Evolutionary conservation across 345 rosid species (phyloP).

Genomic region (Brassica nigra): DNA sequence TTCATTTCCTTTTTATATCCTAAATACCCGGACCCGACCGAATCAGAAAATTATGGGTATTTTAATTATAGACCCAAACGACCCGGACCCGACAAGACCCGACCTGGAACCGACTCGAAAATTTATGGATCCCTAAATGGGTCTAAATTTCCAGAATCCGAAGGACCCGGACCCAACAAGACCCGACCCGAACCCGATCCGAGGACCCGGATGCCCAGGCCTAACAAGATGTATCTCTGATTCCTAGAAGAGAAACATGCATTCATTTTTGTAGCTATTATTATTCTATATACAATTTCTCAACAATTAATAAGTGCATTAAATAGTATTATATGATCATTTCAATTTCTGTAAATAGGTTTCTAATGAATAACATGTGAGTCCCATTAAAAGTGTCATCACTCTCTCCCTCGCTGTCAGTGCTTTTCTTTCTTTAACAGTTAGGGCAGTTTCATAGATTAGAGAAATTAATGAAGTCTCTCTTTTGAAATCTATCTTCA

Average conservation of each 20-base stretch:
- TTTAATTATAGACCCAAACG: too few relatives aligned
- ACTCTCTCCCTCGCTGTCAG: slow-evolving; percentile 27
- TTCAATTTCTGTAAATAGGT: slow-evolving; percentile 30
- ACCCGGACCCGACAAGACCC: too few relatives aligned
- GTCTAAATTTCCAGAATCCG: too few relatives aligned
- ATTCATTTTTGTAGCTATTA: slow-evolving; percentile 22
- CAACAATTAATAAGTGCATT: slow-evolving; percentile 26
- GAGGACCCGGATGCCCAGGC: too few relatives aligned
- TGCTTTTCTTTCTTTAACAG: slow-evolving; percentile 30
- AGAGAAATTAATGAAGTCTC: slow-evolving; percentile 37
- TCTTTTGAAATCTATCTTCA: slow-evolving; percentile 21
- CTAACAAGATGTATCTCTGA: background rate
- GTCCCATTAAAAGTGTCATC: slow-evolving; percentile 35
- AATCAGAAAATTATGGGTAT: too few relatives aligned
- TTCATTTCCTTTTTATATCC: too few relatives aligned
- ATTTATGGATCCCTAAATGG: too few relatives aligned
- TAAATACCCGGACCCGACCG: too few relatives aligned
- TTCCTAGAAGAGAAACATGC: slow-evolving; percentile 33
- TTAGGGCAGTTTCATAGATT: slow-evolving; percentile 21
- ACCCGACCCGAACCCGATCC: too few relatives aligned
- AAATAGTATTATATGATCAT: slow-evolving; percentile 16
- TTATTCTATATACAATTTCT: background rate
- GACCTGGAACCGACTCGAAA: too few relatives aligned
- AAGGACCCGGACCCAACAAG: too few relatives aligned
- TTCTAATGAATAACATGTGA: slow-evolving; percentile 30